Percentiles rank a stretch among this genome's conserved stretches.
Evolutionary conservation across 768 basidiomycete species (phyloP).

Genomic region (Amanita jacksonii): DNA sequence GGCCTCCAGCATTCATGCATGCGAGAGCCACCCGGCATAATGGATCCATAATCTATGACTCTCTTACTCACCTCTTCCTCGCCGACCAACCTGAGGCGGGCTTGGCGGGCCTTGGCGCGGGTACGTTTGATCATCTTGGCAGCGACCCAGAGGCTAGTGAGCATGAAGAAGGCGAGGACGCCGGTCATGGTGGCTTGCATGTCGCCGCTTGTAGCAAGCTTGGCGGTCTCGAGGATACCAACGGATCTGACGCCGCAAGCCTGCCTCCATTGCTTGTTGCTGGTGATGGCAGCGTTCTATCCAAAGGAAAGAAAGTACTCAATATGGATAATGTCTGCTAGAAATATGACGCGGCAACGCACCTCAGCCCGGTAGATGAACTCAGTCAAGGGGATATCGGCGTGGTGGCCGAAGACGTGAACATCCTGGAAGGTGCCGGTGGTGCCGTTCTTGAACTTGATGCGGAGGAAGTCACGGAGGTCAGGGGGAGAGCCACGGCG

Average conservation of each 20-base stretch:
- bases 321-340: not conserved
- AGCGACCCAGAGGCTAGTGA: conserved; percentile 29
- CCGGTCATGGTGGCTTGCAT: conserved; percentile 25
- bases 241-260: conserved; percentile 28
- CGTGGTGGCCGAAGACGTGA: conserved; percentile 64
- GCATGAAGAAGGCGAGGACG: conserved; percentile 27
- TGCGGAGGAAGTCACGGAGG: conserved; percentile 70
- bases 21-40: not conserved
- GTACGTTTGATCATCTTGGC: conserved; percentile 29
- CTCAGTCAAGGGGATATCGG: conserved; percentile 75
- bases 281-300: conserved; percentile 43
- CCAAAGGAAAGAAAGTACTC: not conserved
- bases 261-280: conserved; percentile 46
- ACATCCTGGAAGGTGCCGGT: conserved; percentile 49
- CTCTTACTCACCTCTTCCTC: conserved; percentile 39
- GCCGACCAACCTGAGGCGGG: conserved; percentile 33
- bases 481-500: conserved; percentile 68
- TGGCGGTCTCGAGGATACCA: conserved; percentile 17
- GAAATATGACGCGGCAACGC: conserved; percentile 12
- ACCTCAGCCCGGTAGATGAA: conserved; percentile 81
- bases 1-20: conserved; percentile 7
- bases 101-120: conserved; percentile 27
- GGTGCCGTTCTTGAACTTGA: conserved; percentile 84
- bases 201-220: conserved; percentile 14
- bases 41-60: conserved; percentile 5